Base-by-base conservation (phyloP, 208 protist species). In the Jaenimonas drosophilae region DNA sequence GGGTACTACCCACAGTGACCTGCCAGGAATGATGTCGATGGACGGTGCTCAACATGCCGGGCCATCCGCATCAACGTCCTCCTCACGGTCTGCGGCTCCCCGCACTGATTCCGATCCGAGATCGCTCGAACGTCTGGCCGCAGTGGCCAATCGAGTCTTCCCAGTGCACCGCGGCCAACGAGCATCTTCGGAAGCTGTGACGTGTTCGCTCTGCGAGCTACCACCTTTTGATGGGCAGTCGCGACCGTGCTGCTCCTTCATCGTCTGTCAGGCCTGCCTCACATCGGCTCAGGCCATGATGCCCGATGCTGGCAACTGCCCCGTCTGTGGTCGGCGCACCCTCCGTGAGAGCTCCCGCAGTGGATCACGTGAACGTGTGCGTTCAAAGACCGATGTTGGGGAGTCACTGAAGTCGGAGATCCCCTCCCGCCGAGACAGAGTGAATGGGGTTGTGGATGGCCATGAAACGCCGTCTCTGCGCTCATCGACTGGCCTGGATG, bases 141-240 rank as follows among this genome's bases (percentile, higher is more conserved):
- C 64, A 0, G 42, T 90, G 5, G 76, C 81, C 0, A 61, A 48
- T 19, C 64, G 76, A 43, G 52, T 65, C 5, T 79, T 87, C 51
- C 81, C 81, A n/a, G 53, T 87, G 16, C 24, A 59, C 50, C 69
- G 59, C 3, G 69, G 61, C 7, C 45, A 48, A 16, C 9, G 28
- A 55, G 20, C 16, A 55, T 9, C 64, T 42, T n/a, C 38, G 12
- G 3, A 67, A 71, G 48, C 59, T 59, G n/a, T n/a, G 24, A 43
- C 49, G 6, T 91, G 83, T 48, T 73, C 79, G 14, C 49, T 91
- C 6, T 91, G 83, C 50, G 71, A 72, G 17, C 43, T 91, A 4
- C 17, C 68, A 1, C 51, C 54, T 4, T 80, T 82, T 55, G 34
- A 58, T 9, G 60, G 68, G 38, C 26, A 24, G 37, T 32, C 61